Evolutionary conservation across 345 rosid species (phyloP).

Genomic region (Eucalyptus decipiens): DNA sequence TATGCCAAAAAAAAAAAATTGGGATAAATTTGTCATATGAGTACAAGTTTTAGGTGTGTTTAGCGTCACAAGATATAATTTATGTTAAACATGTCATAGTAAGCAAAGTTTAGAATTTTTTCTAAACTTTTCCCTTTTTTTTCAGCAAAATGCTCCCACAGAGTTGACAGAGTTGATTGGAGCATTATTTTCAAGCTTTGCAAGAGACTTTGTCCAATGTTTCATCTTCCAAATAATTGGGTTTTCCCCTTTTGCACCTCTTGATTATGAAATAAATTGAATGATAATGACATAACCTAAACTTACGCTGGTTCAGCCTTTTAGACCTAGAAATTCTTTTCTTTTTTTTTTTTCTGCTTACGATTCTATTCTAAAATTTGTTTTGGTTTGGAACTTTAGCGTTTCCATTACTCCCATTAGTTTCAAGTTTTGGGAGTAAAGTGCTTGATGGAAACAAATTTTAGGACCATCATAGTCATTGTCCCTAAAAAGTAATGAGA

Average conservation of each 20-base stretch:
- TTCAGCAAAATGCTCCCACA: not conserved
- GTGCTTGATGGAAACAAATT: not conserved
- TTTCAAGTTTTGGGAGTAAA: not conserved
- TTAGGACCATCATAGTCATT: not conserved
- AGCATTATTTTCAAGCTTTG: not conserved
- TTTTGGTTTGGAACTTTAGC: not conserved
- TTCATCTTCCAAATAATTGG: not conserved
- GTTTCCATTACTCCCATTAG: no score
- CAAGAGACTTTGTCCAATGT: not conserved
- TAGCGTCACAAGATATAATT: fast-evolving
- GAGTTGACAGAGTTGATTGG: not conserved
- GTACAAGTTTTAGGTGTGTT: fast-evolving
- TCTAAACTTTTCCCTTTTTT: no score
- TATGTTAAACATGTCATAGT: no score
- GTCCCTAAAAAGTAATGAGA: not conserved
- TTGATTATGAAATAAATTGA: not conserved
- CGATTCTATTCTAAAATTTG: not conserved
- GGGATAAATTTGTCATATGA: fast-evolving
- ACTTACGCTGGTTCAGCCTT: not conserved
- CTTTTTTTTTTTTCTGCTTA: not conserved
- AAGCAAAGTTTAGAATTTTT: no score
- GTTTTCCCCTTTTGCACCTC: not conserved
- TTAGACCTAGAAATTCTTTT: not conserved
- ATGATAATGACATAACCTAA: not conserved
- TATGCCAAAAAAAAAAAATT: no score